These are phyloP conservation scores for Leccinellum luteum DNA, from an alignment of 768 basidiomycete species.

Conservation along the genomic window DNA sequence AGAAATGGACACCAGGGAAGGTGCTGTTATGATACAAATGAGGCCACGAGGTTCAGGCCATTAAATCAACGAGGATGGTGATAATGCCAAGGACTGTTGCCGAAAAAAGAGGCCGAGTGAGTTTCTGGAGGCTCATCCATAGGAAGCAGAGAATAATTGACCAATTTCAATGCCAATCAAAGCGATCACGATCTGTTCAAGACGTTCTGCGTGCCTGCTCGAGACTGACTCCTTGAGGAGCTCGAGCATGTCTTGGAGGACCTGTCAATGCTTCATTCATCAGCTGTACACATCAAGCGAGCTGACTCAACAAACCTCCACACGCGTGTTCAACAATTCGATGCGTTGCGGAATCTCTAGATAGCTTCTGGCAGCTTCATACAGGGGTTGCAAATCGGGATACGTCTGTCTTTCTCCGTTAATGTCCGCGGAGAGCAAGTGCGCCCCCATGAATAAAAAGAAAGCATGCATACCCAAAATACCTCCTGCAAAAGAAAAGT, in stretches of 20 bases:
- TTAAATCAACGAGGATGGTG: constrained; percentile 85
- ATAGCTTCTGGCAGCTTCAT: constrained; percentile 91
- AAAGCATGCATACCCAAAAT: constrained; percentile 73
- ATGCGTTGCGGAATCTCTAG: constrained; percentile 94
- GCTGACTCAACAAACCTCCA: constrained; percentile 59
- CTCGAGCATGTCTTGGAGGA: constrained; percentile 95
- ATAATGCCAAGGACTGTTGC: constrained; percentile 78
- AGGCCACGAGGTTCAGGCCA: constrained; percentile 38
- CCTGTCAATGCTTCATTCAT: constrained; percentile 41
- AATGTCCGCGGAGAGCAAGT: constrained; percentile 17
- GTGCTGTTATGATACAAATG: constrained; percentile 12
- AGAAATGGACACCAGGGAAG: constrained; percentile 1
- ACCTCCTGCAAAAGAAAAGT: constrained; percentile 59
- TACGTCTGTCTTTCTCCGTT: constrained; percentile 59
- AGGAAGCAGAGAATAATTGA: constrained; percentile 30
- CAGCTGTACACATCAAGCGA: constrained; percentile 1
- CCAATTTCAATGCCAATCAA: constrained; percentile 88
- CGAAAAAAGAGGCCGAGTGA: constrained; percentile 1
- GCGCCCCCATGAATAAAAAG: background rate
- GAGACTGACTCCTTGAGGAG: constrained; percentile 93
- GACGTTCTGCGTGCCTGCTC: constrained; percentile 82
- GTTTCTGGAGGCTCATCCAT: background rate
- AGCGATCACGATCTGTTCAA: constrained; percentile 91
- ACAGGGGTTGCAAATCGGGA: constrained; percentile 92
- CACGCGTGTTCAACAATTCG: constrained; percentile 88